Conservation (phyloP, 306 rosid genomes). For the Ormosia semicastrata region DNA sequence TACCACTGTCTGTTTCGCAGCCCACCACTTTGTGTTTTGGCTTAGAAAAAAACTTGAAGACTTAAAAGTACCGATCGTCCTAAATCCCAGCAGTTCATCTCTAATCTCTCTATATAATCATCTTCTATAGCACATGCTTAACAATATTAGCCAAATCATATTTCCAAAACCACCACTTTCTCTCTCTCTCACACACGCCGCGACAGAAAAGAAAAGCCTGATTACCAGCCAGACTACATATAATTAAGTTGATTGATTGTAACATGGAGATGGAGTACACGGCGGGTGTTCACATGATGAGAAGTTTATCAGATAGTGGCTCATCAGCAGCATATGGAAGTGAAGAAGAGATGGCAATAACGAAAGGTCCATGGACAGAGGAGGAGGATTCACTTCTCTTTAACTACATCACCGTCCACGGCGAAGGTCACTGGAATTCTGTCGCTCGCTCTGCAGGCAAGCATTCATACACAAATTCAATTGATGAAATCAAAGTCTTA, state of each 20-base stretch:
- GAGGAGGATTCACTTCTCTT: constrained; percentile 57
- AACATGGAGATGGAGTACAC: constrained; percentile 11
- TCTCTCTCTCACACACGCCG: neutral
- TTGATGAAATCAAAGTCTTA: neutral
- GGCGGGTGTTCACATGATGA: neutral
- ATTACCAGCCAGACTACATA: too few relatives aligned
- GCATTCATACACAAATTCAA: neutral
- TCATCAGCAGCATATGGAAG: constrained; percentile 20
- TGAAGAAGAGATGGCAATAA: constrained; percentile 35
- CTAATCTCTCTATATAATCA: constrained; percentile 18
- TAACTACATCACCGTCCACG: constrained; percentile 38
- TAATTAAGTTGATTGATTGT: neutral
- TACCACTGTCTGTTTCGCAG: constrained; percentile 4
- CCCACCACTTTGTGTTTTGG: constrained; percentile 21
- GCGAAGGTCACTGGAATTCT: constrained; percentile 71
- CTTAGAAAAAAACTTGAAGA: constrained; percentile 18
- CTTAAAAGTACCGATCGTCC: constrained; percentile 31
- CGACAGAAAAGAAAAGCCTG: neutral
- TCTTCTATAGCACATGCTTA: neutral
- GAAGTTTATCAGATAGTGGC: constrained; percentile 35
- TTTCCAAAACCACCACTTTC: neutral
- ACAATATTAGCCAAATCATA: neutral
- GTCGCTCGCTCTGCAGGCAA: constrained; percentile 53
- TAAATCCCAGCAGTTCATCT: constrained; percentile 5
- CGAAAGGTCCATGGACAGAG: constrained; percentile 75